Percentiles rank a stretch among this genome's conserved stretches.
These are phyloP conservation scores for Oryza glaberrima DNA, from an alignment of 176 grass and related monocot genomes.

Conservation along the genomic window DNA sequence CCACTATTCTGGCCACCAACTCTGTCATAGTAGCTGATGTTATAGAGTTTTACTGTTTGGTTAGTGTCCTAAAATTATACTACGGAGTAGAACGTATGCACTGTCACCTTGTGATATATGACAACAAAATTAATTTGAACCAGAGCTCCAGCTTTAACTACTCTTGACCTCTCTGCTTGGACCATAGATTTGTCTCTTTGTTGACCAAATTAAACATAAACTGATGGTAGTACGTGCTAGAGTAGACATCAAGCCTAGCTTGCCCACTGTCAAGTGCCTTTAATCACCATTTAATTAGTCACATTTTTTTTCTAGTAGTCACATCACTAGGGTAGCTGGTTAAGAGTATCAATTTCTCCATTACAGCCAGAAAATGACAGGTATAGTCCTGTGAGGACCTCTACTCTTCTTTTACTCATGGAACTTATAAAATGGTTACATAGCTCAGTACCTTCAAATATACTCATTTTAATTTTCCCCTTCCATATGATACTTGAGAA, in stretches of 20 bases:
- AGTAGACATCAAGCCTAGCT: background rate
- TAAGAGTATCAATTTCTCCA: background rate
- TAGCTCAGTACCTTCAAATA: background rate
- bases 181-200: background rate
- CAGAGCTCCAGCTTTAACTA: background rate
- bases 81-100: background rate
- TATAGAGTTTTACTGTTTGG: background rate
- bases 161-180: conserved; percentile 13
- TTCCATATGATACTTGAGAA: background rate
- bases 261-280: background rate
- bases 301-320: background rate
- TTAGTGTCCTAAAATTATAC: background rate
- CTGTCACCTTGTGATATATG: background rate
- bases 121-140: background rate
- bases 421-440: background rate
- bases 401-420: background rate
- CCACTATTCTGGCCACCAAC: background rate
- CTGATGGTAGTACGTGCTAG: background rate
- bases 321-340: background rate
- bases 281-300: background rate
- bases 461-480: background rate
- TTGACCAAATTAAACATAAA: background rate
- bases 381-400: background rate
- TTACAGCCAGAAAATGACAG: background rate
- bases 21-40: background rate